These are phyloP conservation scores for Lentithecium fluviatile DNA, from an alignment of 495 filamentous ascomycete species.

Conservation along the genomic window DNA sequence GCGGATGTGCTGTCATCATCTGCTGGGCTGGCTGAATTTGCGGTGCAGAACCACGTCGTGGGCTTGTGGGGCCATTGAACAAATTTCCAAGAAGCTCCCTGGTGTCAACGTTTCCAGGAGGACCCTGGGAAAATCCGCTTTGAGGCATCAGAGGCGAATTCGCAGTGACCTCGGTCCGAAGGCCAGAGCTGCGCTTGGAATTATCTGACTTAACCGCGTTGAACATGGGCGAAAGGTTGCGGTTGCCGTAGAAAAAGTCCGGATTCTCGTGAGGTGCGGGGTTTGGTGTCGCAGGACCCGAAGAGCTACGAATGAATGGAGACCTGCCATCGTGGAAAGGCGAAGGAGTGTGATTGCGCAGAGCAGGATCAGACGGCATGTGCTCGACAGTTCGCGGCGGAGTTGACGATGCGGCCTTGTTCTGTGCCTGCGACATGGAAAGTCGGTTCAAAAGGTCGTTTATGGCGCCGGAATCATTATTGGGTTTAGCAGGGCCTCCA, in stretches of 20 bases:
- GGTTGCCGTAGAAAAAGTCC: constrained; percentile 42
- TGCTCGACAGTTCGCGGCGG: constrained; percentile 10
- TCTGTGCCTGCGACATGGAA: neutral
- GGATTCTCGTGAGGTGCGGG: constrained; percentile 7
- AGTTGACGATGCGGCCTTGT: constrained; percentile 9
- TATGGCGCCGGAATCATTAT: constrained; percentile 19
- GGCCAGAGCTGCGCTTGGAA: constrained; percentile 28
- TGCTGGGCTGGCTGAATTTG: constrained; percentile 10
- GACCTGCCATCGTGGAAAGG: constrained; percentile 30
- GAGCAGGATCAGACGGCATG: constrained; percentile 26
- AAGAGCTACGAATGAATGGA: constrained; percentile 18
- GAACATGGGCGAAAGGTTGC: constrained; percentile 45
- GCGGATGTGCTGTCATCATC: neutral
- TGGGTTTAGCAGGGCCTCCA: neutral
- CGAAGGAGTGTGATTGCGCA: constrained; percentile 32
- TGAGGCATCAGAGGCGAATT: constrained; percentile 21
- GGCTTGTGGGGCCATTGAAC: neutral
- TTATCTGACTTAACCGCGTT: constrained; percentile 37
- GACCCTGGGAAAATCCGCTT: constrained; percentile 6
- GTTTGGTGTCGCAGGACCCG: constrained; percentile 38
- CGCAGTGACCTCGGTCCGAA: constrained; percentile 29
- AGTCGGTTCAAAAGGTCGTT: constrained; percentile 25
- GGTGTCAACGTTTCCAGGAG: constrained; percentile 9
- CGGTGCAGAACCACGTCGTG: constrained; percentile 23
- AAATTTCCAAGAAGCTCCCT: constrained; percentile 1